A percentile compares a stretch with the other conserved stretches of the same genome.
phyloP scores from a whole-genome alignment of 2,329 filamentous ascomycete species.

The Fusarium mexicanum region DNA sequence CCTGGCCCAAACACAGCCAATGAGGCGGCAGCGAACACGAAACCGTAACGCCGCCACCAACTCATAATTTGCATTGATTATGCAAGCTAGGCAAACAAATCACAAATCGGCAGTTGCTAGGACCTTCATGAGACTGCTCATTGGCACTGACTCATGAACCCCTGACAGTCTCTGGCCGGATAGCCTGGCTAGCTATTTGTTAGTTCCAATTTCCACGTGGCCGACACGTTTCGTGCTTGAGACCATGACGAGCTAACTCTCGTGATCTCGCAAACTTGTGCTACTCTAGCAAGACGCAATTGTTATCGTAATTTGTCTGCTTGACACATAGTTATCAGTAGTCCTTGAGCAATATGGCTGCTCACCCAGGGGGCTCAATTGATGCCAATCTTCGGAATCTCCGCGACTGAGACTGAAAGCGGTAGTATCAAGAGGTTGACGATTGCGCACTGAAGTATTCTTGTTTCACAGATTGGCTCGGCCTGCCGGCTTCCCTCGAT shows the following conservation, averaged over 20 bases:
- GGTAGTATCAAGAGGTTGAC: neutral
- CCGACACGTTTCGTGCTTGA: slow-evolving; percentile 5
- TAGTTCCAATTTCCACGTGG: slow-evolving; percentile 12
- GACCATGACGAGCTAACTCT: neutral
- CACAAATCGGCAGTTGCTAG: neutral
- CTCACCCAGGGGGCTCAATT: neutral
- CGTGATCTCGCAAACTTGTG: neutral
- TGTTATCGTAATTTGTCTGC: no score
- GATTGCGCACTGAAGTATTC: neutral
- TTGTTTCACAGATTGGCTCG: neutral
- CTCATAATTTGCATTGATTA: neutral
- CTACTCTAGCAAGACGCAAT: neutral
- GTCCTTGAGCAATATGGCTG: neutral
- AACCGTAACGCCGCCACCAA: neutral
- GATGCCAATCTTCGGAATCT: neutral
- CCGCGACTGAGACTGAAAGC: neutral
- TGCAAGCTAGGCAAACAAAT: neutral
- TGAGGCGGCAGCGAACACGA: neutral
- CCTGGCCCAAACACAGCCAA: neutral
- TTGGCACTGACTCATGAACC: slow-evolving; percentile 10
- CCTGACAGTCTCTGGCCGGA: neutral
- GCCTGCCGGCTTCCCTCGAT: neutral
- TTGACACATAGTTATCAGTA: neutral
- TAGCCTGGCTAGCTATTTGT: neutral
- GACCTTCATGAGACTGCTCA: neutral